phyloP scores from a whole-genome alignment of 495 filamentous ascomycete genomes.

The Niebla homalea region DNA sequence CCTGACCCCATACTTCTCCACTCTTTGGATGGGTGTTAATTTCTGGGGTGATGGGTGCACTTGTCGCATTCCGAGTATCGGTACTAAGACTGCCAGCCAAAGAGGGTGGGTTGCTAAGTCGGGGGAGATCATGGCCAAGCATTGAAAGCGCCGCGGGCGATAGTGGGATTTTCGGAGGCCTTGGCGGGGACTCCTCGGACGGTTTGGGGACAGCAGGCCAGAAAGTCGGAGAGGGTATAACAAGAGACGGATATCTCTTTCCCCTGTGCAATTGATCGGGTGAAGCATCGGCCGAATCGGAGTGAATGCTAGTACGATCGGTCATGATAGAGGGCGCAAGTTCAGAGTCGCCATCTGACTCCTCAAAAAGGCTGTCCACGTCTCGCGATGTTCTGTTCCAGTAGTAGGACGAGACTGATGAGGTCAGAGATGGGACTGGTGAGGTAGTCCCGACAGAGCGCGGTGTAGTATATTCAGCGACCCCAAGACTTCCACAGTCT shows the following conservation, averaged over 20 bases:
- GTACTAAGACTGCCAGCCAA: slow-evolving; percentile 79
- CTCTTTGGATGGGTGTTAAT: slow-evolving; percentile 42
- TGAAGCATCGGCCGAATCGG: slow-evolving; percentile 28
- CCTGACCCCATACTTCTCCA: slow-evolving; percentile 27
- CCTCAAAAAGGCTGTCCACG: slow-evolving; percentile 79
- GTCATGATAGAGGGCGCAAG: slow-evolving; percentile 28
- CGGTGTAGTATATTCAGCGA: slow-evolving; percentile 32
- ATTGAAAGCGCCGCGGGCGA: slow-evolving; percentile 59
- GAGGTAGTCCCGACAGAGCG: slow-evolving; percentile 25
- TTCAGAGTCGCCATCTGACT: slow-evolving; percentile 58
- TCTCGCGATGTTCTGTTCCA: slow-evolving; percentile 44
- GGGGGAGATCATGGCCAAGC: slow-evolving; percentile 54
- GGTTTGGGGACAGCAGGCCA: slow-evolving; percentile 47
- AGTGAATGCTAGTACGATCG: slow-evolving; percentile 28
- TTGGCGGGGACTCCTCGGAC: slow-evolving; percentile 50
- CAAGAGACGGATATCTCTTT: slow-evolving; percentile 49
- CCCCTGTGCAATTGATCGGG: slow-evolving; percentile 28
- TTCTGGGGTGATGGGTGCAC: slow-evolving; percentile 69
- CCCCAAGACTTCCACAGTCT: slow-evolving; percentile 9
- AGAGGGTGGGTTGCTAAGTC: slow-evolving; percentile 68
- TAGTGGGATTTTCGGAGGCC: slow-evolving; percentile 61
- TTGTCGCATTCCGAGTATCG: slow-evolving; percentile 67
- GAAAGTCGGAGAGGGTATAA: slow-evolving; percentile 53
- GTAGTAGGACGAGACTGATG: slow-evolving; percentile 23
- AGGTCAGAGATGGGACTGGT: slow-evolving; percentile 36